Evolutionary conservation across 345 rosid species (phyloP).

Genomic region (Physaria fendleri): DNA sequence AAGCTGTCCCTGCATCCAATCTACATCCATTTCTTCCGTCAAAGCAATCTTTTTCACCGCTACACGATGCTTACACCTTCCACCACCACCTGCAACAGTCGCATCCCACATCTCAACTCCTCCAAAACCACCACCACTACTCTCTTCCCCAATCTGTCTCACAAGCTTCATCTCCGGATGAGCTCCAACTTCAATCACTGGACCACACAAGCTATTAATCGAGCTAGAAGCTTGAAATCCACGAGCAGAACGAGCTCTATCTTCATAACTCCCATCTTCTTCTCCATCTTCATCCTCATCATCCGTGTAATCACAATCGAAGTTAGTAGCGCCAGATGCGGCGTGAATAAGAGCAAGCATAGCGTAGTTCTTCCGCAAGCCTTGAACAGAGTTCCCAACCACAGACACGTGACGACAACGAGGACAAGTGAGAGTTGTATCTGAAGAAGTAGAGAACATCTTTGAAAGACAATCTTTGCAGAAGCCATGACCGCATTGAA

Average conservation of each 20-base stretch:
- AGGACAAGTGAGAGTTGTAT: conserved; percentile 73
- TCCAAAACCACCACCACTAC: conserved; percentile 30
- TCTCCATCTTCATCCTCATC: conserved; percentile 55
- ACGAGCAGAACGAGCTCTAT: conserved; percentile 34
- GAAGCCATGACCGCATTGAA: conserved; percentile 95
- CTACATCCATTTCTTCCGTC: conserved; percentile 66
- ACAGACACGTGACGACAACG: conserved; percentile 86
- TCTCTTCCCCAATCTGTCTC: conserved; percentile 56
- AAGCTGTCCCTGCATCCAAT: conserved; percentile 77
- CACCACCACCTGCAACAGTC: conserved; percentile 39
- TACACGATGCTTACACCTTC: conserved; percentile 60
- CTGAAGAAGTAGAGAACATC: conserved; percentile 84
- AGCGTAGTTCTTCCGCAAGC: conserved; percentile 80
- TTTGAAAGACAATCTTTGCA: conserved; percentile 81
- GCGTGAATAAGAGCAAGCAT: conserved; percentile 69
- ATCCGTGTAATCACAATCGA: conserved; percentile 69
- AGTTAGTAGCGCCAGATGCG: conserved; percentile 34
- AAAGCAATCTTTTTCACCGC: conserved; percentile 65
- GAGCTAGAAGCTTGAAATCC: conserved; percentile 64
- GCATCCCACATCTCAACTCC: conserved; percentile 80
- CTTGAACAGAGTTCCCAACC: conserved; percentile 87
- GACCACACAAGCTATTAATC: conserved; percentile 45
- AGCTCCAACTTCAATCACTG: conserved; percentile 66
- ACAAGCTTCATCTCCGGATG: conserved; percentile 65
- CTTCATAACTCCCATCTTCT: conserved; percentile 18